Evolutionary conservation across 2,329 filamentous ascomycete species (phyloP).

Genomic region (Epichloe coenophiala): DNA sequence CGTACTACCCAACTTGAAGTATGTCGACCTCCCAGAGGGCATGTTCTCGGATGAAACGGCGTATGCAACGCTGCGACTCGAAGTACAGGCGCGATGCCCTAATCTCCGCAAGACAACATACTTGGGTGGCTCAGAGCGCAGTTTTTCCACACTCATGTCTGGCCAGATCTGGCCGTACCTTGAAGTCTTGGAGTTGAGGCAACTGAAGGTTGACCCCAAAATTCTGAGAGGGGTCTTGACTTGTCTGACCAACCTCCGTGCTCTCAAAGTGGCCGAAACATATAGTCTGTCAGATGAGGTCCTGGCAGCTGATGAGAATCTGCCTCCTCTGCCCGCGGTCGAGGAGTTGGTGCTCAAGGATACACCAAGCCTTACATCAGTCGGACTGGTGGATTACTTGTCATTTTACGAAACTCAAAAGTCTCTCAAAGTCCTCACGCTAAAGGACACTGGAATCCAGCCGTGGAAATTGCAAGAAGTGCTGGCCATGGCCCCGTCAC

Average conservation of each 20-base stretch:
- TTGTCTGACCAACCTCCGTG: conserved; percentile 51
- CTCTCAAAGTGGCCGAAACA: conserved; percentile 61
- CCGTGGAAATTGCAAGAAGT: conserved; percentile 47
- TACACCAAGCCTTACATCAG: conserved; percentile 55
- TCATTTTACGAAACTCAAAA: conserved; percentile 43
- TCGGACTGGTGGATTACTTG: conserved; percentile 58
- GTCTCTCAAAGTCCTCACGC: conserved; percentile 52
- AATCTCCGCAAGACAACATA: conserved; percentile 86
- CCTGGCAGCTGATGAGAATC: conserved; percentile 50
- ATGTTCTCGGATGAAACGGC: conserved; percentile 69
- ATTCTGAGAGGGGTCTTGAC: conserved; percentile 59
- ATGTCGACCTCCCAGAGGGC: conserved; percentile 81
- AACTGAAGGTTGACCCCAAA: conserved; percentile 55
- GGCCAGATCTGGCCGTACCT: conserved; percentile 55
- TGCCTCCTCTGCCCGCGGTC: conserved; percentile 63
- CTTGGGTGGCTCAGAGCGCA: conserved; percentile 61
- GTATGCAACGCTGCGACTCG: conserved; percentile 64
- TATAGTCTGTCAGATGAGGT: conserved; percentile 62
- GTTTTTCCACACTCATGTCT: conserved; percentile 55
- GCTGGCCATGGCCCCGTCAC: conserved; percentile 40
- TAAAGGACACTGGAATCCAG: conserved; percentile 59
- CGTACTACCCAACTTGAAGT: conserved; percentile 70
- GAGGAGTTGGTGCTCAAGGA: conserved; percentile 61
- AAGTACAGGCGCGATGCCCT: conserved; percentile 71
- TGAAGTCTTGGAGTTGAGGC: conserved; percentile 58